Percentiles rank a stretch among this genome's conserved stretches.
These are phyloP conservation scores for Diaporthe sp. DNA, from an alignment of 2,329 filamentous ascomycete species.

Conservation along the genomic window DNA sequence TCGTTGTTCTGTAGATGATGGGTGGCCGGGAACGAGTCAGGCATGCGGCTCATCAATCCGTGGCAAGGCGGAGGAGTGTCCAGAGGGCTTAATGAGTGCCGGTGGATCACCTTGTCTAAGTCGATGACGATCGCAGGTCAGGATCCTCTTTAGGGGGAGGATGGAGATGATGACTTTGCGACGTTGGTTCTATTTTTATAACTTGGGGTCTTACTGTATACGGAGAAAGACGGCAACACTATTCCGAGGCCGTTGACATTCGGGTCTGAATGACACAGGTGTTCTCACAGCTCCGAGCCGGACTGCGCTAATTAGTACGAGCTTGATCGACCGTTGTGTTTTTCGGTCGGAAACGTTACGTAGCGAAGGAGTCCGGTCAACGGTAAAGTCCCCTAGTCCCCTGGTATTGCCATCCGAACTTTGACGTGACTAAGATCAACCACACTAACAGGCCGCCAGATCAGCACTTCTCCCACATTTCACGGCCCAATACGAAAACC, in stretches of 20 bases:
- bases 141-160: conserved; percentile 25
- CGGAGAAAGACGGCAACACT: not conserved
- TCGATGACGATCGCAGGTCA: conserved; percentile 4
- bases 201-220: not conserved
- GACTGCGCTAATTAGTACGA: not conserved
- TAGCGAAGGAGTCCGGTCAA: not conserved
- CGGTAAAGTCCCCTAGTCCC: conserved; percentile 5
- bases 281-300: not conserved
- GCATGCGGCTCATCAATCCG: conserved; percentile 3
- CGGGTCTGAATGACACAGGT: not conserved
- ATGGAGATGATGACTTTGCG: not conserved
- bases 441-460: conserved; percentile 12
- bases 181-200: conserved; percentile 19
- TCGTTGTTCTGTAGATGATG: conserved; percentile 2
- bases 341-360: not conserved
- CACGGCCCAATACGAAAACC: conserved; percentile 10
- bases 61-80: conserved; percentile 1
- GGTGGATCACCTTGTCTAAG: conserved; percentile 23
- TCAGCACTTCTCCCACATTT: not conserved
- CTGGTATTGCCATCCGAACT: conserved; percentile 5
- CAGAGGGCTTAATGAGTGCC: conserved; percentile 16
- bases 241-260: not conserved
- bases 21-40: conserved; percentile 18
- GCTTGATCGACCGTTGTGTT: not conserved
- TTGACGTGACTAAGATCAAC: conserved; percentile 23